Evolutionary conservation across 208 protist species (phyloP).

Genomic region (Trypanosoma lewisi): DNA sequence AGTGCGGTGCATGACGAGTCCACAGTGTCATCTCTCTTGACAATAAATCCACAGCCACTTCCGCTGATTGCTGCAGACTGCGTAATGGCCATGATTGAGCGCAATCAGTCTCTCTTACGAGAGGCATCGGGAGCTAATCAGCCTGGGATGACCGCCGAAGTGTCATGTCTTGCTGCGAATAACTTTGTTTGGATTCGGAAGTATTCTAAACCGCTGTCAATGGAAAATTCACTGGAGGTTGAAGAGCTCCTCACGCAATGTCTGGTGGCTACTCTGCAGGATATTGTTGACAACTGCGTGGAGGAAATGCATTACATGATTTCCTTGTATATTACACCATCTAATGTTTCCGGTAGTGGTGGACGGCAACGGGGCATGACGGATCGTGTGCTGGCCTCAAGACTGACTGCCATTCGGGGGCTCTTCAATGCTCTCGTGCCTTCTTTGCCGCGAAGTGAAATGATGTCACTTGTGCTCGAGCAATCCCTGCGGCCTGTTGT

Average conservation of each 20-base stretch:
- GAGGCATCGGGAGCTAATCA: conserved; percentile 4
- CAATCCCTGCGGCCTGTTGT: conserved; percentile 12
- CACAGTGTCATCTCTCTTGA: neutral
- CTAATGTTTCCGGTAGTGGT: neutral
- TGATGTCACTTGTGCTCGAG: conserved; percentile 21
- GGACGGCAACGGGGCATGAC: neutral
- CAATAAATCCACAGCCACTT: neutral
- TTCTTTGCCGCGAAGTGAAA: conserved; percentile 2
- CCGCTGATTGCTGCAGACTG: conserved; percentile 10
- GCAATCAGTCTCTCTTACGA: conserved; percentile 5
- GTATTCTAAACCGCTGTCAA: neutral
- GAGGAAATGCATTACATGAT: conserved; percentile 18
- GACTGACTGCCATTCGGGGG: neutral
- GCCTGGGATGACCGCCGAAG: conserved; percentile 3
- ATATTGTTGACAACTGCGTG: conserved; percentile 13
- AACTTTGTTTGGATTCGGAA: conserved; percentile 26
- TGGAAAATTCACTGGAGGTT: conserved; percentile 9
- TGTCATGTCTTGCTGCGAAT: conserved; percentile 16
- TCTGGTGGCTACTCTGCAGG: conserved; percentile 16
- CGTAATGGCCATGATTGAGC: conserved; percentile 20
- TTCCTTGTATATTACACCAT: neutral
- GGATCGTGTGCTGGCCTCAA: neutral
- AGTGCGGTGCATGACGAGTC: neutral
- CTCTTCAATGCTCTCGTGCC: conserved; percentile 9
- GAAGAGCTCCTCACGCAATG: conserved; percentile 10